Base-by-base conservation (phyloP, 768 basidiomycete genomes). In the Auricularia auricula-judae region DNA sequence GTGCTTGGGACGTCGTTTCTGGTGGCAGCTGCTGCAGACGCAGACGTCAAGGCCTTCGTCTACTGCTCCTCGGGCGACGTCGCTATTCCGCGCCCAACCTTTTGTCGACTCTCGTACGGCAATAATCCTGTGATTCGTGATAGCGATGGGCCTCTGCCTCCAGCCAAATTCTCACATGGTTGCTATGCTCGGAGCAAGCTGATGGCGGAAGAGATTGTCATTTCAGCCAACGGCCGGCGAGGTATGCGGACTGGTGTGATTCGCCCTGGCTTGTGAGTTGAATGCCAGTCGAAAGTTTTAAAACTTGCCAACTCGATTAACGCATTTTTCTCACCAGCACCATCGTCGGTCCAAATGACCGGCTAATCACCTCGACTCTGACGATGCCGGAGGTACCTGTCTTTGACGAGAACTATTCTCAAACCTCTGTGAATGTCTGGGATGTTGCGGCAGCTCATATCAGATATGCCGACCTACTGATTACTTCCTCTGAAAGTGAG, bases 391-490 rank as follows among this genome's bases (percentile, higher is more conserved):
- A 69, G 34, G 67, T 74, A 10, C 75, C 75, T 0, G 63, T 71
- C 10, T 77, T 71, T 66, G 76, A 76, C 66, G 67, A 71, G 51
- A 64, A 63, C 8, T 75, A 72, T 71, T 70, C 69, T 21, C 69
- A 72, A 3, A 75, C 71, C 5, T 67, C 68, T 56, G 70, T 76
- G 16, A 74, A 75, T 64, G 76, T 71, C 1, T 77, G 75, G 75
- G 76, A 77, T 65, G 74, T 69, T 39, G 75, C 73, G 3, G 72
- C 76, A 12, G 75, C 76, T 3, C 75, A 77, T 65, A 68, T 77
- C 29, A 44, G 71, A 1, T 68, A 71, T 39, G 75, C 76, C 62
- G 71, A 75, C 66, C 74, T 73, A 0, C 64, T 76, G 35, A 18
- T 21, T 21, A 12, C 47, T 18, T 16, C 18, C 47, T 5, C 47